Evolutionary conservation across 805 yeast genomes (phyloP), one percentile per base, ranked within the genome.

Genomic region (Candida maltosa): DNA sequence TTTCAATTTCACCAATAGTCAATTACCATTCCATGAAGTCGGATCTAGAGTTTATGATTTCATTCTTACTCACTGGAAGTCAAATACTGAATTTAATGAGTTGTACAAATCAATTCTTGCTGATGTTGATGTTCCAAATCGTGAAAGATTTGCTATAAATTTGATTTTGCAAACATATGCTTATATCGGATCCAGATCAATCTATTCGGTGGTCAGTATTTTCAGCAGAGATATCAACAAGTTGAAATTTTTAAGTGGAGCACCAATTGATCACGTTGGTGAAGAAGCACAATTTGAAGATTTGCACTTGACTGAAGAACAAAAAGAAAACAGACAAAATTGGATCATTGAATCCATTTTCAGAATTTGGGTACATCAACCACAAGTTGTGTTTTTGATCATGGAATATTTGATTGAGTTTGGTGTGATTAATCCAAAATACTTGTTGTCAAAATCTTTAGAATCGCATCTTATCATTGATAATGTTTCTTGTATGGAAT

Each of bases 161-260:
- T 60, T 85, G 11, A 58, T 87, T 10, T 70, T 82, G 48, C 91
- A 86, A 50, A 69, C 83, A 0, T 70, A 87, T 34, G 83, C 91
- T 30, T 80, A 80, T 46, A 80, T 87, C 39, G 97, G 97, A 10
- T 82, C 87, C 31, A 75, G 97, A 53, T 89, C 97, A 0, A 72
- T 89, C 28, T 86, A 65, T 45, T 67, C 73, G 1, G 68, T 65
- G 21, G 69, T 67, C 10, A 58, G 65, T 41, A 58, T 67, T 18
- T 45, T 67, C 31, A 51, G 61, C 24, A 56, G 73, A 37, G 73
- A 67, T 39, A 46, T 65, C 26, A 58, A 53, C 32, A 67, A 67
- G 45, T 52, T 67, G 45, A 63, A 59, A 45, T 63, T 45, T 44
- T 44, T 64, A 35, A 52, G 62, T 37, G 72, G 72, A 2, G 44